Evolutionary conservation across 2,329 filamentous ascomycete species (phyloP).

Genomic region (Sarocladium kiliense): DNA sequence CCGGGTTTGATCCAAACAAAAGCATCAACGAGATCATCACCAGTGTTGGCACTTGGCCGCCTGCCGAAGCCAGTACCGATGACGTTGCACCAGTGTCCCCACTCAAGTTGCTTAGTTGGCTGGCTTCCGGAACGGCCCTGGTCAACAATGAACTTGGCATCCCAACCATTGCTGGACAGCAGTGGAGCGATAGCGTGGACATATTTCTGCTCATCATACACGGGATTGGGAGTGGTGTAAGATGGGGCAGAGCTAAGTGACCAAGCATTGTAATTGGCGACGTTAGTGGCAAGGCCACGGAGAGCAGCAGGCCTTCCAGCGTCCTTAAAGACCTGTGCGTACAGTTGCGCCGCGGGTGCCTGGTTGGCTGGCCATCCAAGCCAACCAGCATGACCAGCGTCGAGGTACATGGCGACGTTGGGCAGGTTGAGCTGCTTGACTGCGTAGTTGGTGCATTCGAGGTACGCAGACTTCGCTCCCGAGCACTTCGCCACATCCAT

Average conservation of each 20-base stretch:
- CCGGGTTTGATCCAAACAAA: conserved; percentile 71
- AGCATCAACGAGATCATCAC: conserved; percentile 53
- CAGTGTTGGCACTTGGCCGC: conserved; percentile 59
- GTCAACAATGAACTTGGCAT: conserved; percentile 44
- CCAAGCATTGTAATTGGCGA: conserved; percentile 54
- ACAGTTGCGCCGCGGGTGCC: conserved; percentile 39
- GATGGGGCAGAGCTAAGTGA: conserved; percentile 33
- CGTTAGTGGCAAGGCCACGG: conserved; percentile 52
- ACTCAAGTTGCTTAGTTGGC: conserved; percentile 52
- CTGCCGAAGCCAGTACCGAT: conserved; percentile 58
- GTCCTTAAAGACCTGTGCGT: conserved; percentile 42
- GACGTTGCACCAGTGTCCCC: conserved; percentile 67
- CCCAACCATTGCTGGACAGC: conserved; percentile 43
- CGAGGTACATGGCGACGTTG: conserved; percentile 54
- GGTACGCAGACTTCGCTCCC: conserved; percentile 41
- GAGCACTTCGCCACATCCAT: conserved; percentile 44
- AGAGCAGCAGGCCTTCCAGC: conserved; percentile 44
- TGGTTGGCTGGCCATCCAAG: conserved; percentile 53
- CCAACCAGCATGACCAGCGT: conserved; percentile 55
- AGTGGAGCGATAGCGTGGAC: conserved; percentile 59
- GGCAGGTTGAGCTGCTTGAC: conserved; percentile 46
- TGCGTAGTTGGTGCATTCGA: conserved; percentile 45
- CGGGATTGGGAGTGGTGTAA: conserved; percentile 41
- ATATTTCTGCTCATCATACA: conserved; percentile 54
- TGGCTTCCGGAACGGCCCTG: conserved; percentile 52